Percentiles rank a stretch among this genome's conserved stretches.
phyloP scores from a whole-genome alignment of 208 protist genomes.

The Acanthamoeba castellanii region DNA sequence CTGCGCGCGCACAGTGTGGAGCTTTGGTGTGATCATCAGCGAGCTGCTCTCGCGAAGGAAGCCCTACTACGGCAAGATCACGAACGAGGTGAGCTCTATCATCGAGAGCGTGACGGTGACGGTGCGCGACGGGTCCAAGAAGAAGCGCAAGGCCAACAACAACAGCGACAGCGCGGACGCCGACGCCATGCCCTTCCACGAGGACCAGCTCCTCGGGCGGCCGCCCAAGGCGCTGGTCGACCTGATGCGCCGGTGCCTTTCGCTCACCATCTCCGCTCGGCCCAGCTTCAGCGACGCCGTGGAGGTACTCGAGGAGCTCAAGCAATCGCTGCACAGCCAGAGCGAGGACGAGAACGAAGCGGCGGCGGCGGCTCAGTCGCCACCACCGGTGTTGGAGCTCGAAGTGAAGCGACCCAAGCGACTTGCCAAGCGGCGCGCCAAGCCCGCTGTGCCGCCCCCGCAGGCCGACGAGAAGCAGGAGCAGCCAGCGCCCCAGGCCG shows the following conservation, averaged over 20 bases:
- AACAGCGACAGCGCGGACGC: background rate
- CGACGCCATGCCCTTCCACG: background rate
- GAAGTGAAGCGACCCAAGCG: background rate
- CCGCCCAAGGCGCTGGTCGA: background rate
- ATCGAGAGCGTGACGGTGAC: slow-evolving; percentile 3
- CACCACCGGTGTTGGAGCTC: background rate
- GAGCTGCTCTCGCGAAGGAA: slow-evolving; percentile 6
- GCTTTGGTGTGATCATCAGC: background rate
- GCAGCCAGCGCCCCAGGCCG: background rate
- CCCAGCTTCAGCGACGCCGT: background rate
- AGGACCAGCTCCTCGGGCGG: background rate
- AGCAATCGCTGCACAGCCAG: background rate
- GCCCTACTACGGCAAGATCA: slow-evolving; percentile 36
- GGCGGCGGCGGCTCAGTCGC: background rate
- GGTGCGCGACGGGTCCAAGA: background rate
- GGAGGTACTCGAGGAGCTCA: background rate
- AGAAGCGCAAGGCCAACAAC: background rate
- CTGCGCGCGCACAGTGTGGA: background rate
- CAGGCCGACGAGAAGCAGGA: background rate
- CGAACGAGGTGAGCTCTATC: background rate
- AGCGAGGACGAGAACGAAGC: background rate
- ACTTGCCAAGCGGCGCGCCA: background rate
- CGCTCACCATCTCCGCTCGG: slow-evolving; percentile 5
- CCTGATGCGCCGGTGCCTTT: background rate
- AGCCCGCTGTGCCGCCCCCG: background rate